These are phyloP conservation scores for Aspergillus steynii DNA, from an alignment of 495 filamentous ascomycete species.

Conservation along the genomic window DNA sequence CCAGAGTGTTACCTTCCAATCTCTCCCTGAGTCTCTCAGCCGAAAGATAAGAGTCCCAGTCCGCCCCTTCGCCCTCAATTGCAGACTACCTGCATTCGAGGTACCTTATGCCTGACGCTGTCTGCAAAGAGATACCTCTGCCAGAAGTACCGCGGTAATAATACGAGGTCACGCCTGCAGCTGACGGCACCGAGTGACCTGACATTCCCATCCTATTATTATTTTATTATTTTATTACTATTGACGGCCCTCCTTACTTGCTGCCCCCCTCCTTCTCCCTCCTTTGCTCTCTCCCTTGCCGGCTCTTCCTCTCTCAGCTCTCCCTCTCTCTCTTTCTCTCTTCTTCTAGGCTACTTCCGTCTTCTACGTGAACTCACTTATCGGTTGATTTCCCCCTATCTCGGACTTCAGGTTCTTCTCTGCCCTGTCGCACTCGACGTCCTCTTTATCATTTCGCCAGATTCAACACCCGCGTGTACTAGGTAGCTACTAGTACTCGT, in stretches of 20 bases:
- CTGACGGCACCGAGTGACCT: not conserved
- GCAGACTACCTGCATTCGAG: not conserved
- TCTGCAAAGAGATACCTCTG: not conserved
- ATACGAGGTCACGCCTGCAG: not conserved
- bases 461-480: slow-evolving; percentile 10
- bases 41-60: no score
- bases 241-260: slow-evolving; percentile 17
- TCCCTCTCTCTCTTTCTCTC: slow-evolving; percentile 10
- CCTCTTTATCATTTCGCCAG: slow-evolving; percentile 17
- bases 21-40: no score
- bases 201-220: slow-evolving; percentile 2
- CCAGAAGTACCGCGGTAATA: not conserved
- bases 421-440: slow-evolving; percentile 10
- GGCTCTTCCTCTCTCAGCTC: not conserved
- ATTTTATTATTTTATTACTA: slow-evolving; percentile 5
- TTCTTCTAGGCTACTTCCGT: slow-evolving; percentile 15
- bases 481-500: slow-evolving; percentile 8
- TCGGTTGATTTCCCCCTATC: not conserved
- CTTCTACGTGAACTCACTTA: slow-evolving; percentile 3
- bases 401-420: not conserved
- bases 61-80: no score
- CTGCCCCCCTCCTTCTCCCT: slow-evolving; percentile 7
- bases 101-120: not conserved
- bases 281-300: slow-evolving; percentile 3
- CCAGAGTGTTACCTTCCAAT: no score